These are phyloP conservation scores for Capsicum baccatum DNA, from an alignment of 257 asterid genomes.

Conservation along the genomic window DNA sequence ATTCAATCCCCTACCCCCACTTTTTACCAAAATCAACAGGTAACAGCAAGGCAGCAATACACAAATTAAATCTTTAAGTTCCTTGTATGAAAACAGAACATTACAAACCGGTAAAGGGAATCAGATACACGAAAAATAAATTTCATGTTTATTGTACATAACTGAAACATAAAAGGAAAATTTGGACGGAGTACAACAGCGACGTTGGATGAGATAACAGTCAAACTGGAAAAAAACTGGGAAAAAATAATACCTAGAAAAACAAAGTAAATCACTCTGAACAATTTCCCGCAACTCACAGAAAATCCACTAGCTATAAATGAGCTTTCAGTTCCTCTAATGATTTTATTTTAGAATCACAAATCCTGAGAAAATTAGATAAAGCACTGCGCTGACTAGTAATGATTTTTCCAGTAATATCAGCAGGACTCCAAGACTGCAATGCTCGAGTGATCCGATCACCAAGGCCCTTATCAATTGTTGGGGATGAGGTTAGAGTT, in stretches of 20 bases:
- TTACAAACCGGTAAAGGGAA: neutral
- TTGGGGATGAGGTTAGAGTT: slow-evolving; percentile 41
- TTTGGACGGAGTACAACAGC: neutral
- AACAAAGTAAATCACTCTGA: neutral
- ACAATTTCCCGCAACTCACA: neutral
- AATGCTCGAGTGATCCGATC: slow-evolving; percentile 60
- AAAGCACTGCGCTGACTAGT: slow-evolving; percentile 56
- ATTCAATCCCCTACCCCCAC: too few relatives aligned
- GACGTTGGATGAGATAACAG: neutral
- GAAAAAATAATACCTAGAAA: neutral
- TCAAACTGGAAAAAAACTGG: neutral
- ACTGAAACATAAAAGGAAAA: neutral
- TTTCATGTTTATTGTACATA: slow-evolving; percentile 14
- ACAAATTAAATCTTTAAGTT: neutral
- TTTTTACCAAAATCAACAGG: neutral
- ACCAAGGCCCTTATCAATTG: slow-evolving; percentile 59
- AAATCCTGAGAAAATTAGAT: slow-evolving; percentile 60
- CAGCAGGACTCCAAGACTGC: slow-evolving; percentile 71
- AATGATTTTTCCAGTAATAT: slow-evolving; percentile 53
- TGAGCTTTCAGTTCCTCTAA: slow-evolving; percentile 56
- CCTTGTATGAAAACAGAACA: neutral
- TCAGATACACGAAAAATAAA: neutral
- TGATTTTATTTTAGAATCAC: slow-evolving; percentile 63
- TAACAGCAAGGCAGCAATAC: neutral
- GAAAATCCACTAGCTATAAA: slow-evolving; percentile 42